A percentile compares a stretch with the other conserved stretches of the same genome.
These are phyloP conservation scores for Entomortierella chlamydospora DNA, from an alignment of 192 early-diverging fungal species.

Conservation along the genomic window DNA sequence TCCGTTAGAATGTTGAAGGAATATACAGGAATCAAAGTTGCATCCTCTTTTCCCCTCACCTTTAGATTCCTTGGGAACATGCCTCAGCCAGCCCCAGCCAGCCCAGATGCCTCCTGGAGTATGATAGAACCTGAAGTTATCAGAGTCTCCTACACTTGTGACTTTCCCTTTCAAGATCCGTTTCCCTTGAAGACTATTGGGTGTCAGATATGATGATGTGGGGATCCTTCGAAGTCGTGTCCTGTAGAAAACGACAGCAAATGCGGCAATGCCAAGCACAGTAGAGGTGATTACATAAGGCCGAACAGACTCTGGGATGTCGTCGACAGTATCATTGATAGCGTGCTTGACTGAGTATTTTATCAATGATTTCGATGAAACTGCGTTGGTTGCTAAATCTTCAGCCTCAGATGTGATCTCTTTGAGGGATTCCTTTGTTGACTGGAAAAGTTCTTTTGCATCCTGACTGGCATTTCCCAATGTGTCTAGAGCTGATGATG, in stretches of 20 bases:
- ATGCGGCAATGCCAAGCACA: slow-evolving; percentile 36
- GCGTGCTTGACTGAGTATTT: not conserved
- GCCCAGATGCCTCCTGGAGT: slow-evolving; percentile 56
- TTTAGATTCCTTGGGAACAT: slow-evolving; percentile 54
- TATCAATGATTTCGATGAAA: not conserved
- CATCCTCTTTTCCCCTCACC: slow-evolving; percentile 11
- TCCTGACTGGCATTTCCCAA: slow-evolving; percentile 31
- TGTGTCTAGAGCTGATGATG: slow-evolving; percentile 12
- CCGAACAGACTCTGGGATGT: slow-evolving; percentile 9
- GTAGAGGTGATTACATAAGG: slow-evolving; percentile 29
- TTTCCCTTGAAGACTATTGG: slow-evolving; percentile 50
- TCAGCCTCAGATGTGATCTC: slow-evolving; percentile 5
- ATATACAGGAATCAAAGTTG: no score
- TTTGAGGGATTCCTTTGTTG: slow-evolving; percentile 24
- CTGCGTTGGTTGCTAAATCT: not conserved
- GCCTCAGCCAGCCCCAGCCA: slow-evolving; percentile 61
- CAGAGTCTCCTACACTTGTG: slow-evolving; percentile 64
- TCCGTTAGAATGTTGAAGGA: not conserved
- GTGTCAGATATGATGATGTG: slow-evolving; percentile 59
- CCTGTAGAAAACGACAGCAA: slow-evolving; percentile 33
- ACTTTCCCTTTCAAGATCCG: slow-evolving; percentile 56
- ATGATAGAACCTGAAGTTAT: slow-evolving; percentile 69
- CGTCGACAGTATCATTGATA: not conserved
- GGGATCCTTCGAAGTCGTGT: slow-evolving; percentile 56
- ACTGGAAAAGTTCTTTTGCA: slow-evolving; percentile 16